Evolutionary conservation across 371 early-diverging fungal species (phyloP).

Genomic region (Choanephora cucurbitarum): DNA sequence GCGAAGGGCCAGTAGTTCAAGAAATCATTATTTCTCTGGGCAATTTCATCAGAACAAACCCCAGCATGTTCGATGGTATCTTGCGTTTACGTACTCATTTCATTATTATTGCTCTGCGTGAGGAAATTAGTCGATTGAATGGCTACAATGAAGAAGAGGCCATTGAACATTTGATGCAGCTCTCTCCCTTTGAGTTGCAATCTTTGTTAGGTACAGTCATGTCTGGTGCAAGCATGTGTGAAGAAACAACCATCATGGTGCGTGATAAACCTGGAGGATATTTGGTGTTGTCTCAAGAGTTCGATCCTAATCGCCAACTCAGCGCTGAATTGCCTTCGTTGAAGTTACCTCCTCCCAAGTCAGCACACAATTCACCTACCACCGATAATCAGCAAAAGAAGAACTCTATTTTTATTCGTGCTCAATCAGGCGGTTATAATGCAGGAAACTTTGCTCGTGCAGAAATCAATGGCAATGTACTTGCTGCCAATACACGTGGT

Average conservation of each 20-base stretch:
- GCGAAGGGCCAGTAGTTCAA: conserved; percentile 84
- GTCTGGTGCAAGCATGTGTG: conserved; percentile 63
- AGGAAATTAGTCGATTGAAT: conserved; percentile 77
- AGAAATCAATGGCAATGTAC: conserved; percentile 62
- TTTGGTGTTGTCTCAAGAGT: conserved; percentile 34
- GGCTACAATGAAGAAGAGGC: conserved; percentile 80
- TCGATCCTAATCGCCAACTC: conserved; percentile 16
- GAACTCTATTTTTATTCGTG: conserved; percentile 41
- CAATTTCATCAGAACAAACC: conserved; percentile 70
- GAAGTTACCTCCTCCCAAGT: conserved; percentile 15
- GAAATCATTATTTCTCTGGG: conserved; percentile 83
- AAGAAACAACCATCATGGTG: conserved; percentile 48
- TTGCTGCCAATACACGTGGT: conserved; percentile 71
- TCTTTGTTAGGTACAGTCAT: conserved; percentile 74
- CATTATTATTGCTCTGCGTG: conserved; percentile 83
- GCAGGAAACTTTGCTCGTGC: conserved; percentile 78
- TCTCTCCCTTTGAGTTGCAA: conserved; percentile 81
- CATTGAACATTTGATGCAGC: conserved; percentile 78
- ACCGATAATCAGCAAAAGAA: not conserved
- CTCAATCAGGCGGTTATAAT: conserved; percentile 74
- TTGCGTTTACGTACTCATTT: conserved; percentile 80
- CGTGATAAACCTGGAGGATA: conserved; percentile 53
- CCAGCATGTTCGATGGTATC: conserved; percentile 81
- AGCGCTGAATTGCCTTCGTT: conserved; percentile 24
- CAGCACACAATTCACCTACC: not conserved